Conservation (phyloP, 129 eudicot genomes). For the Oenanthe sinensis region DNA sequence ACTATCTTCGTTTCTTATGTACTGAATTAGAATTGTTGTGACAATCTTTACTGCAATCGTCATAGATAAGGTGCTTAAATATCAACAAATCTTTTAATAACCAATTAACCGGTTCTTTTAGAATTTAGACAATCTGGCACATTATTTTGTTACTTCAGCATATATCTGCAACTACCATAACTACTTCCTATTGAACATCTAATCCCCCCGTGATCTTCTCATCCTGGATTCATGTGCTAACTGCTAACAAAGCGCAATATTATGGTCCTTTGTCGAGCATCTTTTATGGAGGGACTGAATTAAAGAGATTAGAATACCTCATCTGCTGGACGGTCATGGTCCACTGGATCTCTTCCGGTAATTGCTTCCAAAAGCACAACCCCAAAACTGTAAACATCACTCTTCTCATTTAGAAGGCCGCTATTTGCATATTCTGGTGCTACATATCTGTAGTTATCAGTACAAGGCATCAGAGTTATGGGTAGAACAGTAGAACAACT, state of each 20-base stretch:
- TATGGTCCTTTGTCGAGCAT: neutral
- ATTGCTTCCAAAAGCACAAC: constrained; percentile 14
- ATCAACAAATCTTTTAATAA: neutral
- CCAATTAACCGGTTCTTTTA: neutral
- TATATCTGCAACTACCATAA: neutral
- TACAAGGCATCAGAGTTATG: neutral
- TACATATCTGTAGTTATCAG: constrained; percentile 20
- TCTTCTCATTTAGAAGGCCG: constrained; percentile 27
- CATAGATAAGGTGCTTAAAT: neutral
- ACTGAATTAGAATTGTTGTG: neutral
- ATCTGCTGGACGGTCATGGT: constrained; percentile 21
- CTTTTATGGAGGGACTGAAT: neutral
- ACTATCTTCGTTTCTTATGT: neutral
- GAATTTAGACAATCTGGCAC: neutral
- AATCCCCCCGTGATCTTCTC: neutral
- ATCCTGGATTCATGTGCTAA: neutral
- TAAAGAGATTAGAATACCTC: constrained; percentile 12
- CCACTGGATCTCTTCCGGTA: constrained; percentile 18
- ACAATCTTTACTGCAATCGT: neutral
- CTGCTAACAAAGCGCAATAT: neutral
- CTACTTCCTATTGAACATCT: neutral
- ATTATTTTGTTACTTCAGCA: neutral
- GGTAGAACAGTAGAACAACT: neutral
- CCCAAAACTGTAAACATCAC: constrained; percentile 19
- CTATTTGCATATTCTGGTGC: constrained; percentile 31